Base-by-base conservation (phyloP, 352 stramenopile species). In the Phytophthora hybrid region DNA sequence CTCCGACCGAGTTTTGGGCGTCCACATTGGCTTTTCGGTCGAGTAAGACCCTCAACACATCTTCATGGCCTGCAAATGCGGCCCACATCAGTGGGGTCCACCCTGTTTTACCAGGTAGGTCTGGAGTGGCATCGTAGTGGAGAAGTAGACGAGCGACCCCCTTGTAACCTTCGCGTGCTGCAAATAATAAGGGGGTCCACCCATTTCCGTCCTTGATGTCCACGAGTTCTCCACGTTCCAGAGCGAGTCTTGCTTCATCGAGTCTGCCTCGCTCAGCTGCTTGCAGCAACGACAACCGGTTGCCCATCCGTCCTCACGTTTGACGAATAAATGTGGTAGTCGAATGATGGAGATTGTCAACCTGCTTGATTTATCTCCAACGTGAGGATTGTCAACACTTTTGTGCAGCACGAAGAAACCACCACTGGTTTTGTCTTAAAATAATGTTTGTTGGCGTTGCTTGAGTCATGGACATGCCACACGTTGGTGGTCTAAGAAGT, bases 31-130 rank as follows among this genome's bases (percentile, higher is more conserved):
- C 21, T 29, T 58, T 58, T n/a, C 52, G 52, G 16, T 58, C 52
- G 10, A 58, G 14, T 29, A 58, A 11, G 23, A 37, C 26, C 14
- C n/a, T 23, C 5, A 58, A 1, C 4, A 58, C 52, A 32, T 23
- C 26, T 39, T 58, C 52, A 0, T 58, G 52, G 26, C 52, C 52
- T 19, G 11, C 13, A 37, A 39, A 58, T 39, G 52, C 19, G 14
- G 49, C 61, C 10, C 49, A 39, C 21, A 69, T 59, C 6, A 69
- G n/a, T 49, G 61, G 49, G 14, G 61, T 69, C 49, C 49, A 61
- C 18, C 61, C 61, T 10, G 55, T 53, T 29, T 37, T 53, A 32
- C 47, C 51, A 16, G 19, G 32, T 14, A 52, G 9, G 14, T 53
- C 57, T 11, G 57, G 32, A 34, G 46, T 69, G n/a, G 62, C 52